Base-by-base conservation (phyloP, 2,329 filamentous ascomycete genomes). In the Colletotrichum lentis region DNA sequence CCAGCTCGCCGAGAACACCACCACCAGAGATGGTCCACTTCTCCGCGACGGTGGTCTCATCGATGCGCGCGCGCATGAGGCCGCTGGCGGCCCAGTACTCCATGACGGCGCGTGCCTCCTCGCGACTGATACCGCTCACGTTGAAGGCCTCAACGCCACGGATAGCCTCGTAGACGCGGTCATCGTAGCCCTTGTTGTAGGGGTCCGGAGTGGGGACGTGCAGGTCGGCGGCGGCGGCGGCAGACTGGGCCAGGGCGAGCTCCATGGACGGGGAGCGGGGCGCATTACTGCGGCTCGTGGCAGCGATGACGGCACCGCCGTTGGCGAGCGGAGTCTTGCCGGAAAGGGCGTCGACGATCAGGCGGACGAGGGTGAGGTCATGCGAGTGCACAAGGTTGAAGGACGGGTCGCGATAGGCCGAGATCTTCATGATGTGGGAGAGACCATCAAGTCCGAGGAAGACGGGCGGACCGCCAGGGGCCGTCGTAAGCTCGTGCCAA, bases 11-110 rank as follows among this genome's bases (percentile, higher is more conserved):
- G 53, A 97, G 84, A 59, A 95, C 86, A 18, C 94, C 94, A 74
- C 91, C 89, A 24, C 93, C 93, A 56, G 90, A 88, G 73, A 97
- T 77, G 56, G 89, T 89, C 94, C 94, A 97, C 81, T 93, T 92
- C 84, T 96, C 91, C 24, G 86, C 84, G 43, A 97, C 90, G 70
- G 86, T 84, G 71, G 82, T 82, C 75, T 94, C 89, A 74, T 92
- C 90, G 57, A 97, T 84, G 53, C 82, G 84, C 69, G 86, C 83
- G 71, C 91, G 87, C 75, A 97, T 77, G 76, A 97, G 83, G 14
- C 95, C 96, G 77, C 93, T 96, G 43, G 88, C 88, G 5, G 93
- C 94, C 84, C 95, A 98, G 81, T 97, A 98, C 82, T 97, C 94
- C 88, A 98, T 90, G 73, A 97, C 83, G 0, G 88, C 85, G 68